Evolutionary conservation across 1,139 yeast genomes (phyloP).

Genomic region (Diutina pseudorugosa): DNA sequence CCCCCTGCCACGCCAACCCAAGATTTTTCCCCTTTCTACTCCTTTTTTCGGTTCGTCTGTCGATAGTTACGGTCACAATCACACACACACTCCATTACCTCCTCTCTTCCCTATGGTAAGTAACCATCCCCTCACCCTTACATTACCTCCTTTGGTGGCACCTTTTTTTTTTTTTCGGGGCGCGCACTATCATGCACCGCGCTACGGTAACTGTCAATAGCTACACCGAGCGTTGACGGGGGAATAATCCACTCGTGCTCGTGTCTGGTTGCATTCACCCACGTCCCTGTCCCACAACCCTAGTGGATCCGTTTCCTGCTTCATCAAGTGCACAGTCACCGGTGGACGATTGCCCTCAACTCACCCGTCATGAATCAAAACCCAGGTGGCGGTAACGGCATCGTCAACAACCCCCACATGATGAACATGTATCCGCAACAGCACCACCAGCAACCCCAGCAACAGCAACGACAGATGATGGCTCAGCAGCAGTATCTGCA

Average conservation of each 20-base stretch:
- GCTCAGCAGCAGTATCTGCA: constrained; percentile 7
- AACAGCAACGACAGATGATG: constrained; percentile 7
- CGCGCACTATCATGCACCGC: neutral
- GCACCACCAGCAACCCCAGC: constrained; percentile 8
- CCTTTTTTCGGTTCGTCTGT: too few species aligned
- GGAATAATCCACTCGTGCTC: neutral
- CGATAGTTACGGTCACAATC: too few species aligned
- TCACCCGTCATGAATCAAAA: neutral
- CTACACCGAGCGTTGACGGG: neutral
- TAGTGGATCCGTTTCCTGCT: too few species aligned
- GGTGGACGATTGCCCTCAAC: neutral
- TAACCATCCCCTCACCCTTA: too few species aligned
- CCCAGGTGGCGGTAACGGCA: constrained; percentile 3
- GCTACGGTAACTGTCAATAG: neutral
- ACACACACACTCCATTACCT: too few species aligned
- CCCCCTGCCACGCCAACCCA: too few species aligned
- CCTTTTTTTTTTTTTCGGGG: neutral
- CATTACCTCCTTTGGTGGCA: too few species aligned
- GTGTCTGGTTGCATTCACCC: too few species aligned
- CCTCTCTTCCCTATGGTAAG: too few species aligned
- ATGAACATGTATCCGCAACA: constrained; percentile 3
- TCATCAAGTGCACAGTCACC: neutral
- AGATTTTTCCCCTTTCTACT: too few species aligned
- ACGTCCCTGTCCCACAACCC: too few species aligned
- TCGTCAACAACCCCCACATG: constrained; percentile 4